Conservation (phyloP, 2,329 filamentous ascomycete genomes). For the Sclerotinia minor region DNA sequence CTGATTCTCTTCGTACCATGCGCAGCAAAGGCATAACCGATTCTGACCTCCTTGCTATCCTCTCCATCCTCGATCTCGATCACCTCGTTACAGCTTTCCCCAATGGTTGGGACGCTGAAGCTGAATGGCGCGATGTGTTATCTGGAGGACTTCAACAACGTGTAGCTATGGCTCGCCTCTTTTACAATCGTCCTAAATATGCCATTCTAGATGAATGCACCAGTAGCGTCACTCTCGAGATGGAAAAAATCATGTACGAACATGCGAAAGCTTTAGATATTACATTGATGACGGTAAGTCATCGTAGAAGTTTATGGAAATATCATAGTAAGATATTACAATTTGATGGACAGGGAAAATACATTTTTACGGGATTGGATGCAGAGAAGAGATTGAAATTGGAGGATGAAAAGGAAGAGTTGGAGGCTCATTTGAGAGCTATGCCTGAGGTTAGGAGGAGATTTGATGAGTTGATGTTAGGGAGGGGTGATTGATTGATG, state of each 20-base stretch:
- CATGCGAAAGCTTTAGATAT: slow-evolving; percentile 88
- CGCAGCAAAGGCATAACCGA: slow-evolving; percentile 81
- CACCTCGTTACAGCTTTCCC: slow-evolving; percentile 75
- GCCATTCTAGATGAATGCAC: slow-evolving; percentile 98
- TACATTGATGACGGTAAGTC: slow-evolving; percentile 95
- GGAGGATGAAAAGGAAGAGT: slow-evolving; percentile 95
- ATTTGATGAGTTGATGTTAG: slow-evolving; percentile 69
- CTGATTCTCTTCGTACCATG: slow-evolving; percentile 85
- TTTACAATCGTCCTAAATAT: slow-evolving; percentile 90
- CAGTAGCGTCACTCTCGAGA: slow-evolving; percentile 89
- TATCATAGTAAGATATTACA: slow-evolving; percentile 94
- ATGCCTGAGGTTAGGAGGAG: slow-evolving; percentile 86
- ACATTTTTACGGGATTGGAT: slow-evolving; percentile 85
- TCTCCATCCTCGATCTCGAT: slow-evolving; percentile 79
- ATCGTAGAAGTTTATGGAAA: slow-evolving; percentile 89
- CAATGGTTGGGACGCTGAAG: slow-evolving; percentile 85
- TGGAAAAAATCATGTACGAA: slow-evolving; percentile 95
- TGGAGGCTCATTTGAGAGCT: slow-evolving; percentile 80
- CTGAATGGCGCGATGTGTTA: slow-evolving; percentile 94
- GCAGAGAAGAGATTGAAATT: slow-evolving; percentile 80
- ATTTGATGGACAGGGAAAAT: slow-evolving; percentile 92
- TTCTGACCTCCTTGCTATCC: slow-evolving; percentile 72
- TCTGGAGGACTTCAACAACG: slow-evolving; percentile 92
- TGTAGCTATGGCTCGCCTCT: slow-evolving; percentile 92
- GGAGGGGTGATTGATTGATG: neutral